These are phyloP conservation scores for Podospora didyma DNA, from an alignment of 495 filamentous ascomycete genomes.

Conservation along the genomic window DNA sequence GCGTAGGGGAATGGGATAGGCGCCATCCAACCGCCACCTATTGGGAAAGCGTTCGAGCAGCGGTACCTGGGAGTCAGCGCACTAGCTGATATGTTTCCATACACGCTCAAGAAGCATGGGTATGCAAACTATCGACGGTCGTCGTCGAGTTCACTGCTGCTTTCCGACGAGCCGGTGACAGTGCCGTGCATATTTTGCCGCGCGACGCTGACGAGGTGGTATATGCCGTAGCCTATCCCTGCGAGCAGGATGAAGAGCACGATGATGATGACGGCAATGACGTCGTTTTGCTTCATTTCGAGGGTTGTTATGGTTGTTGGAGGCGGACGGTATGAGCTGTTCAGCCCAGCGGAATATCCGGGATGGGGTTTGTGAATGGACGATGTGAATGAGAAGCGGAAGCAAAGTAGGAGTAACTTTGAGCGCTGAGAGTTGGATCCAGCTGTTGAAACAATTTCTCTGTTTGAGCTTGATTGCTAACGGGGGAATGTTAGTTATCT, in stretches of 20 bases:
- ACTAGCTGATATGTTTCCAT: too few species aligned
- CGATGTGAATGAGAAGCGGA: background rate
- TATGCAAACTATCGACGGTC: background rate
- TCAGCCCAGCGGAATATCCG: background rate
- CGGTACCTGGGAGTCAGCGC: too few species aligned
- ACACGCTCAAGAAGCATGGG: too few species aligned
- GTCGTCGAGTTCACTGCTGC: slow-evolving; percentile 6
- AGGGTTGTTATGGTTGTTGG: slow-evolving; percentile 1
- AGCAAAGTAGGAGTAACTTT: too few species aligned
- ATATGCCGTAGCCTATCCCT: slow-evolving; percentile 66
- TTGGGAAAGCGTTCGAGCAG: too few species aligned
- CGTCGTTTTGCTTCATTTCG: slow-evolving; percentile 68
- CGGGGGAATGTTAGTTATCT: background rate
- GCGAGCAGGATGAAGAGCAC: slow-evolving; percentile 70
- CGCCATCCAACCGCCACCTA: too few species aligned
- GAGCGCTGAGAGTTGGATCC: too few species aligned
- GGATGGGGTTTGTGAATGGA: background rate
- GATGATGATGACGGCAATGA: slow-evolving; percentile 80
- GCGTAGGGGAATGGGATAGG: too few species aligned
- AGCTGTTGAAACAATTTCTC: too few species aligned
- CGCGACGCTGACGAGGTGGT: slow-evolving; percentile 49
- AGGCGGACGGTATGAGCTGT: too few species aligned
- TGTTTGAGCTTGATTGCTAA: background rate
- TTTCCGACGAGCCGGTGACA: slow-evolving; percentile 23
- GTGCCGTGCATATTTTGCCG: slow-evolving; percentile 34